Evolutionary conservation across 495 filamentous ascomycete species (phyloP), one percentile per base, ranked within the genome.

Genomic region (Usnea hakonensis): DNA sequence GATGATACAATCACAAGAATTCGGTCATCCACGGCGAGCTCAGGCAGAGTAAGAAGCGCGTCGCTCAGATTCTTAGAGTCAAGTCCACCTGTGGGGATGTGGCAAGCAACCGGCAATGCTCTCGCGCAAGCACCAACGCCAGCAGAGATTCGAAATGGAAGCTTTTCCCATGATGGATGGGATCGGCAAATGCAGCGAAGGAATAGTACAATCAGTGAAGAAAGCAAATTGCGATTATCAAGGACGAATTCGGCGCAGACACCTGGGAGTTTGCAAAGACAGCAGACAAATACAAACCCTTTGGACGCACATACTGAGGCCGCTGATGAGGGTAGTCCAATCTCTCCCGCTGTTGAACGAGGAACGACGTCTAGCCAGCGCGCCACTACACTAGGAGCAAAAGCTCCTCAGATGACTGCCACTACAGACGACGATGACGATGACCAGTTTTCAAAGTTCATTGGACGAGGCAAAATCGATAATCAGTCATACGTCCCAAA

Each of bases 41-140:
- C 63, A 30, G 72, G 60, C 52, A 71, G 69, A 8, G 57, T 77
- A 26, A 75, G 75, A 43, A 74, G 72, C 37, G 77, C 76, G 3
- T 79, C 79, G 14, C 67, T 75, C 19, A 76, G 72, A 26, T 77
- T 84, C 48, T 65, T 75, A 32, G 73, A 79, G 52, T 79, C 79
- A 0, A 73, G 70, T 41, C 76, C 77, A 13, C 82, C 79, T 10
- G 71, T 74, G 26, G 80, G 81, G 32, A 78, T 83, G 71, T 80
- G 77, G 71, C 76, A 81, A 43, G 81, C 81, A 11, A 81, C 79
- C 1, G 78, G 76, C 19, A 68, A 61, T 16, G 70, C 62, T 10
- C 71, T 71, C 23, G 65, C 74, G 3, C 74, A 75, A 65, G 76
- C 77, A 46, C 78, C 78, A 11, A 72, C 75, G 19, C 63, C 76